Conservation (phyloP, 176 grass and related monocot genomes). For the Tillandsia fasciculata region DNA sequence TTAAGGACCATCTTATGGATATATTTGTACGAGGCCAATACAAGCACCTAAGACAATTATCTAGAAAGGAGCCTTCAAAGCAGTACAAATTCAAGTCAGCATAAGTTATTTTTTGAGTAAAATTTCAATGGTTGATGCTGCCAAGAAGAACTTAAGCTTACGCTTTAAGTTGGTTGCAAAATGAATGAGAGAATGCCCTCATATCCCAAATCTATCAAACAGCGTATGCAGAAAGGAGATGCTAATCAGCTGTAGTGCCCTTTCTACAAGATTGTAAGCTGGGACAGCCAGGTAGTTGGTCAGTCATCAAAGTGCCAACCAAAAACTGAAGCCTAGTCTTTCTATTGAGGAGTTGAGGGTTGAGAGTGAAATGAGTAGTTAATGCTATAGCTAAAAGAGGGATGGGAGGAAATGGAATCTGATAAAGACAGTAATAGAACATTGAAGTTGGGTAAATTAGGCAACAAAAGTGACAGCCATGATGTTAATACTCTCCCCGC, state of each 20-base stretch:
- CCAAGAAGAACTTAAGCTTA: neutral
- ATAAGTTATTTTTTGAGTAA: neutral
- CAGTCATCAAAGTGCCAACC: constrained; percentile 29
- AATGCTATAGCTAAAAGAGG: neutral
- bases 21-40: no score
- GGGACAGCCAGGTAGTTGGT: constrained; percentile 44
- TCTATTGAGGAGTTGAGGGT: neutral
- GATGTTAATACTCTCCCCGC: neutral
- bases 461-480: neutral
- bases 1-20: no score
- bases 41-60: no score
- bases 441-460: no score
- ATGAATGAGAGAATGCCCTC: constrained; percentile 19
- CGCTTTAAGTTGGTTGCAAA: neutral
- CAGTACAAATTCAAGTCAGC: no score
- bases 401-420: neutral
- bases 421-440: neutral
- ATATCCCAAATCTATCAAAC: constrained; percentile 24
- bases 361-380: neutral
- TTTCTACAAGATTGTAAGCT: constrained; percentile 32
- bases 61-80: no score
- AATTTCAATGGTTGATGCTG: neutral
- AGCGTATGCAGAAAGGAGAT: constrained; percentile 30
- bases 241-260: constrained; percentile 33
- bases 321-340: neutral